These are phyloP conservation scores for Ceratobasidium sp. DNA, from an alignment of 1,284 basidiomycete genomes.

Conservation along the genomic window DNA sequence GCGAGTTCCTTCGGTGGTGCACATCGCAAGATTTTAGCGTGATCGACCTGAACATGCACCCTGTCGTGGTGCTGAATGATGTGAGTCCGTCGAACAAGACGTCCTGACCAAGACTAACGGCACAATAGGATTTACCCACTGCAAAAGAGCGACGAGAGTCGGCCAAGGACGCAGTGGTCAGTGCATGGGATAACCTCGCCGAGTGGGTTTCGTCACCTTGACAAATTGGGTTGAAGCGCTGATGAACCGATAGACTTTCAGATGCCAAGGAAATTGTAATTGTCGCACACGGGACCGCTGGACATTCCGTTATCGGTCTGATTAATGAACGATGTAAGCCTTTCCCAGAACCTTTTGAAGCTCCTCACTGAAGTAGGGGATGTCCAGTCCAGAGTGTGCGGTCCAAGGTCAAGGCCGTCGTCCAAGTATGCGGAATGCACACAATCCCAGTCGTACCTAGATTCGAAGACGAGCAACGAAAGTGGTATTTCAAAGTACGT, in stretches of 20 bases:
- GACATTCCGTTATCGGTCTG: slow-evolving; percentile 74
- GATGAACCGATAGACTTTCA: slow-evolving; percentile 61
- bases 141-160: slow-evolving; percentile 46
- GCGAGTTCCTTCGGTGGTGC: slow-evolving; percentile 80
- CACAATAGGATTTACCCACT: slow-evolving; percentile 41
- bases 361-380: slow-evolving; percentile 26
- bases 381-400: slow-evolving; percentile 52
- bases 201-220: slow-evolving; percentile 59
- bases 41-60: slow-evolving; percentile 82
- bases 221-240: neutral
- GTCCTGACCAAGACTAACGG: neutral
- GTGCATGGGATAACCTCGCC: slow-evolving; percentile 96
- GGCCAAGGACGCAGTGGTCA: slow-evolving; percentile 69
- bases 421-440: slow-evolving; percentile 77
- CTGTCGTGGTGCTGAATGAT: slow-evolving; percentile 38
- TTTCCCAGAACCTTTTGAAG: neutral
- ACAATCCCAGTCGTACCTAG: slow-evolving; percentile 62
- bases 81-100: slow-evolving; percentile 37
- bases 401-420: slow-evolving; percentile 67
- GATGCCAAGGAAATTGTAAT: slow-evolving; percentile 75
- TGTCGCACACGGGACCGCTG: slow-evolving; percentile 87
- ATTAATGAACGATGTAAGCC: slow-evolving; percentile 69
- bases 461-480: slow-evolving; percentile 57
- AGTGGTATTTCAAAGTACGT: slow-evolving; percentile 70
- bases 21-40: slow-evolving; percentile 69